These are phyloP conservation scores for Castanea mollissima DNA, from an alignment of 306 rosid genomes.

Conservation along the genomic window DNA sequence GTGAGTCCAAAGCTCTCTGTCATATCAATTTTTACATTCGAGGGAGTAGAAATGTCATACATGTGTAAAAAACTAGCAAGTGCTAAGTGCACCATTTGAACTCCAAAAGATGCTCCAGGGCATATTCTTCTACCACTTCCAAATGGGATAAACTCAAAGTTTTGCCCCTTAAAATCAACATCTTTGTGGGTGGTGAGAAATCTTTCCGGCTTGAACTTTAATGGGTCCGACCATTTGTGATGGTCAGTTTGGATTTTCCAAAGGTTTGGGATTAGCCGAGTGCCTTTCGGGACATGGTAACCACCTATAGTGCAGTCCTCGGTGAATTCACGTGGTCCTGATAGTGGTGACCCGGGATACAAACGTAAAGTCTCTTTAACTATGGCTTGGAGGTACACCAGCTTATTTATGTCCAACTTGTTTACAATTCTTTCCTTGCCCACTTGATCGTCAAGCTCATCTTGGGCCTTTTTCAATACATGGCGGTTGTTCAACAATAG, in stretches of 20 bases:
- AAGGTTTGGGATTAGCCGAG: background rate
- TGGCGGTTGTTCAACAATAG: too few species aligned
- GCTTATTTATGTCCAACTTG: too few species aligned
- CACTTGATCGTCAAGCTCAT: too few species aligned
- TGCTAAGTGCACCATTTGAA: background rate
- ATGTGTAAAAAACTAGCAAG: slow-evolving; percentile 45
- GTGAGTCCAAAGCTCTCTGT: slow-evolving; percentile 33
- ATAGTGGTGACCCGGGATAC: slow-evolving; percentile 47
- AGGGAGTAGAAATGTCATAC: slow-evolving; percentile 22
- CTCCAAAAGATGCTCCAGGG: background rate
- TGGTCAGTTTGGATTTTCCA: background rate
- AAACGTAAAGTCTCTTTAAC: too few species aligned
- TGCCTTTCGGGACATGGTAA: slow-evolving; percentile 8
- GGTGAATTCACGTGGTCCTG: slow-evolving; percentile 29
- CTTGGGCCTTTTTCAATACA: too few species aligned
- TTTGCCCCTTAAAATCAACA: slow-evolving; percentile 42
- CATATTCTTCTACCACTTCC: background rate
- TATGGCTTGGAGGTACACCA: too few species aligned
- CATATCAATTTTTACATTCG: slow-evolving; percentile 42
- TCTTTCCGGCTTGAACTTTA: slow-evolving; percentile 55
- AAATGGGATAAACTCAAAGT: slow-evolving; percentile 41
- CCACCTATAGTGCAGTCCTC: slow-evolving; percentile 43
- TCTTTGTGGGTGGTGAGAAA: slow-evolving; percentile 44
- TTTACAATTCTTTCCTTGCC: too few species aligned
- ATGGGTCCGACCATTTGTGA: slow-evolving; percentile 26